These are phyloP conservation scores for Aspergillus neotritici DNA, from an alignment of 2,329 filamentous ascomycete species.

Conservation along the genomic window DNA sequence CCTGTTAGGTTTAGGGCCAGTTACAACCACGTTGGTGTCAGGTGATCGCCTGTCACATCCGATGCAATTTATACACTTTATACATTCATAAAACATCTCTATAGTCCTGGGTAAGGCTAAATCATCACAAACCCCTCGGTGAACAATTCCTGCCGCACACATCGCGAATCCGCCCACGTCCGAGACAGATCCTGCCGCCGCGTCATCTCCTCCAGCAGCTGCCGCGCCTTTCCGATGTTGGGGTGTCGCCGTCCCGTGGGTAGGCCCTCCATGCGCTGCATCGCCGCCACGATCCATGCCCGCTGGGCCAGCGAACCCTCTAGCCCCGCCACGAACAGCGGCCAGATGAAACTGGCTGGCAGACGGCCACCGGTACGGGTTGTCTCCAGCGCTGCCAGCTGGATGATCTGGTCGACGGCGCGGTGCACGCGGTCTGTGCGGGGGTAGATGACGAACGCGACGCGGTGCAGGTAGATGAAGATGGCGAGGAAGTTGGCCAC, in stretches of 20 bases:
- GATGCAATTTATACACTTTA: too few relatives aligned
- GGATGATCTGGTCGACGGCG: slow-evolving; percentile 33
- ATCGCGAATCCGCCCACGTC: slow-evolving; percentile 31
- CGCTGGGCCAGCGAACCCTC: slow-evolving; percentile 29
- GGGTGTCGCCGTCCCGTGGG: slow-evolving; percentile 22
- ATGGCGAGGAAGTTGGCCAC: slow-evolving; percentile 32
- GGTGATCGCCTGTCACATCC: too few relatives aligned
- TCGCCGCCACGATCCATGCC: slow-evolving; percentile 29
- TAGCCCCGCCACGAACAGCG: slow-evolving; percentile 30
- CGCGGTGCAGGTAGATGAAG: slow-evolving; percentile 34
- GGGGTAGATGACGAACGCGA: slow-evolving; percentile 35
- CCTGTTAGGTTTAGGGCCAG: too few relatives aligned
- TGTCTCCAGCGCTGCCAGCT: slow-evolving; percentile 27
- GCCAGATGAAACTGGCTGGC: slow-evolving; percentile 31
- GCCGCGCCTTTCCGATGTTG: slow-evolving; percentile 24
- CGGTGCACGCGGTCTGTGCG: slow-evolving; percentile 33
- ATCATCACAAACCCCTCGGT: slow-evolving; percentile 32
- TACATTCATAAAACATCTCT: too few relatives aligned
- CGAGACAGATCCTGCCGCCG: slow-evolving; percentile 29
- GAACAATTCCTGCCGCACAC: slow-evolving; percentile 31
- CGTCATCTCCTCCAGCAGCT: slow-evolving; percentile 32
- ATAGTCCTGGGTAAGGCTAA: slow-evolving; percentile 1
- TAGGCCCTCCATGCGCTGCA: slow-evolving; percentile 26
- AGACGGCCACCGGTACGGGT: slow-evolving; percentile 15
- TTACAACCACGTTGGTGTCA: too few relatives aligned